Percentiles rank a stretch among this genome's conserved stretches.
Evolutionary conservation across 1,284 basidiomycete species (phyloP).

Genomic region (Kalmanozyma brasiliensis): DNA sequence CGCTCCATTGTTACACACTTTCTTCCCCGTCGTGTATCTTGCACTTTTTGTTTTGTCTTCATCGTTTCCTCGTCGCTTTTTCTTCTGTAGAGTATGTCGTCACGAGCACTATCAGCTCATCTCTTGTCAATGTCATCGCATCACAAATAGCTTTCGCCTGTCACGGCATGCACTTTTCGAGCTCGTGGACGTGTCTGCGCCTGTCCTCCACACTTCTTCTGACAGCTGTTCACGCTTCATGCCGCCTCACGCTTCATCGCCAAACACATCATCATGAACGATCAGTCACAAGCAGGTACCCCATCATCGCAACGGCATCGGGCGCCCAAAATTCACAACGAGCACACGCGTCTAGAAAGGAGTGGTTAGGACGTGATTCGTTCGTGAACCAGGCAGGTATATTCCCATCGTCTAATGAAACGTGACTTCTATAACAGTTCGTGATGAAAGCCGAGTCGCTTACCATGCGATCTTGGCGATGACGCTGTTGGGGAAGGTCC

Average conservation of each 20-base stretch:
- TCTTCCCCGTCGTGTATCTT: not conserved
- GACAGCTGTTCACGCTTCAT: too few species aligned
- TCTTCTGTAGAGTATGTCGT: slow-evolving; percentile 24
- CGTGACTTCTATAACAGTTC: not conserved
- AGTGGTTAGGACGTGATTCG: too few species aligned
- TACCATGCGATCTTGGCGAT: slow-evolving; percentile 66
- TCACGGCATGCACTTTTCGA: too few species aligned
- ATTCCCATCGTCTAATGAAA: slow-evolving; percentile 2
- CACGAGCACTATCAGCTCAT: slow-evolving; percentile 14
- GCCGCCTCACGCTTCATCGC: too few species aligned
- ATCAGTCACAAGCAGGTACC: too few species aligned
- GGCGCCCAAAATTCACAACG: too few species aligned
- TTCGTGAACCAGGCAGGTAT: not conserved
- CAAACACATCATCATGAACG: too few species aligned
- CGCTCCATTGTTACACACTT: slow-evolving; percentile 1
- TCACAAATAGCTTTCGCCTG: too few species aligned
- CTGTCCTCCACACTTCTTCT: too few species aligned
- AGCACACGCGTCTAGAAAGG: not conserved
- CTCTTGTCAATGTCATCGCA: slow-evolving; percentile 7
- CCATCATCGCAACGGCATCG: too few species aligned
- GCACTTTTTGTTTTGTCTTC: slow-evolving; percentile 1
- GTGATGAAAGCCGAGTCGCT: not conserved
- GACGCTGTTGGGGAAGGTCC: slow-evolving; percentile 57
- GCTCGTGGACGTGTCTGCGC: too few species aligned
- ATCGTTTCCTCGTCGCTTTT: not conserved